Conservation (phyloP, 768 basidiomycete species). For the Boletus sp. region DNA sequence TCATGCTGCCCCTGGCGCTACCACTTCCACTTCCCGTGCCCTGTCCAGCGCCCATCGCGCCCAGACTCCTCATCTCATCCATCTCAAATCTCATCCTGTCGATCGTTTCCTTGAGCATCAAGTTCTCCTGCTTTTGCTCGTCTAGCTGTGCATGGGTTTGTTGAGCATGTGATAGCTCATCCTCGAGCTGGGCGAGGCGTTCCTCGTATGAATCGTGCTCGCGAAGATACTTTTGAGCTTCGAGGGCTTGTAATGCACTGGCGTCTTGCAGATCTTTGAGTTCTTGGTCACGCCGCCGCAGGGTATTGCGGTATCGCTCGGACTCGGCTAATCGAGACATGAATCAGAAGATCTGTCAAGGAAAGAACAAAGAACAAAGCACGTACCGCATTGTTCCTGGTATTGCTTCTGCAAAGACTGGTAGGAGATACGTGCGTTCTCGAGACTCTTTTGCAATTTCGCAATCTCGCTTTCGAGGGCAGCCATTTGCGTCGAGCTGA, state of each 20-base stretch:
- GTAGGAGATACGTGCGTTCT: slow-evolving; percentile 70
- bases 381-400: slow-evolving; percentile 80
- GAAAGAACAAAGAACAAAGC: neutral
- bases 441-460: slow-evolving; percentile 71
- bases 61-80: slow-evolving; percentile 76
- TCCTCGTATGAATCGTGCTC: slow-evolving; percentile 74
- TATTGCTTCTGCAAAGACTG: slow-evolving; percentile 83
- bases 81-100: slow-evolving; percentile 92
- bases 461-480: slow-evolving; percentile 77
- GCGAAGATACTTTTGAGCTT: slow-evolving; percentile 60
- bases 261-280: slow-evolving; percentile 65
- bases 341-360: neutral
- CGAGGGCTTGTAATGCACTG: slow-evolving; percentile 58
- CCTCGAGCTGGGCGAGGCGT: slow-evolving; percentile 66
- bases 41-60: slow-evolving; percentile 33
- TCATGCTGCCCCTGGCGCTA: slow-evolving; percentile 57
- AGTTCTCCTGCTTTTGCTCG: slow-evolving; percentile 92
- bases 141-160: slow-evolving; percentile 75
- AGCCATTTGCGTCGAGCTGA: slow-evolving; percentile 63
- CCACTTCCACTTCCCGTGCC: slow-evolving; percentile 42
- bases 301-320: slow-evolving; percentile 71
- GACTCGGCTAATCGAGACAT: slow-evolving; percentile 53
- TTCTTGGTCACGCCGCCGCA: slow-evolving; percentile 73
- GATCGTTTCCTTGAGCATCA: slow-evolving; percentile 93
- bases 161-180: slow-evolving; percentile 67